Evolutionary conservation across 2,329 filamentous ascomycete genomes (phyloP).

Genomic region (Diaporthe caulivora): DNA sequence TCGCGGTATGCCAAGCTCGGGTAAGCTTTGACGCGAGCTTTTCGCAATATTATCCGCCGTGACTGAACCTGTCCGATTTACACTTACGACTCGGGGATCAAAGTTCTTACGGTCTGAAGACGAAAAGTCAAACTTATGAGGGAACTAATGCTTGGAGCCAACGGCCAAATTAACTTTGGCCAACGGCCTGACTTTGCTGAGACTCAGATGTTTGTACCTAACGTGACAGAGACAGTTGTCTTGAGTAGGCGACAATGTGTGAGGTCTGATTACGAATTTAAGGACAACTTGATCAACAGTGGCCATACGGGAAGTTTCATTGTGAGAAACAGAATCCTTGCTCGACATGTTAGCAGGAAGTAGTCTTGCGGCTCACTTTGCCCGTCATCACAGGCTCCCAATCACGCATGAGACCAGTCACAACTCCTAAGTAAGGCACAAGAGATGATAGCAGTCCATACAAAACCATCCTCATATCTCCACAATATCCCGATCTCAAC

Average conservation of each 20-base stretch:
- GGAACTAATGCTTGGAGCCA: background rate
- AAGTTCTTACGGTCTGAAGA: background rate
- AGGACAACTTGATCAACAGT: too few relatives aligned
- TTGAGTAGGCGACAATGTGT: background rate
- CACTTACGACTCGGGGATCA: background rate
- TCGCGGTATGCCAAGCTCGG: background rate
- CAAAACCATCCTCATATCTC: background rate
- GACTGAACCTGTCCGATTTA: too few relatives aligned
- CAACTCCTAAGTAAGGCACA: background rate
- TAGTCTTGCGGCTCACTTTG: background rate
- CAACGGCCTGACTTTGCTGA: background rate
- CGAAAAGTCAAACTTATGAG: background rate
- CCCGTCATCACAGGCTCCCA: background rate
- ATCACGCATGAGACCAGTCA: too few relatives aligned
- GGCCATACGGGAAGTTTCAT: too few relatives aligned
- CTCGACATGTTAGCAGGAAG: background rate
- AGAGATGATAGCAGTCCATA: background rate
- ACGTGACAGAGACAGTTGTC: background rate
- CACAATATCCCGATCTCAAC: background rate
- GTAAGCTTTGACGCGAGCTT: background rate
- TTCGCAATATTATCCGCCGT: too few relatives aligned
- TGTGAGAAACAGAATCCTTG: background rate
- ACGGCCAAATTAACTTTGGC: background rate
- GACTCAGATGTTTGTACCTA: accelerated
- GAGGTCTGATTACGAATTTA: background rate